phyloP scores from a whole-genome alignment of 2,329 filamentous ascomycete genomes.

The Chaetothyriales sp. region DNA sequence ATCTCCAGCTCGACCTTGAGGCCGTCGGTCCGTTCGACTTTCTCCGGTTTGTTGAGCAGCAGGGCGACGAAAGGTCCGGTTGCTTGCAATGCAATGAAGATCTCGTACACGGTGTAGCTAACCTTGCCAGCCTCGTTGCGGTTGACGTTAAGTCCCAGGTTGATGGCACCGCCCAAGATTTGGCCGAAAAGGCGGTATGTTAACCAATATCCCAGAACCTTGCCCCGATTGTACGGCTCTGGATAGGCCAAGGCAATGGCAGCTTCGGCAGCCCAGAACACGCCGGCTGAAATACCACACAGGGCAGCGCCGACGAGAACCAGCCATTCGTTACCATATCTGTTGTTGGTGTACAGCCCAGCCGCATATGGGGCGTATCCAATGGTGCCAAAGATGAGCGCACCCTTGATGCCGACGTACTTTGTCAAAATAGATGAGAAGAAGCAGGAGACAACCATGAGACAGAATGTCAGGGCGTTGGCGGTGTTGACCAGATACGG shows the following conservation, averaged over 20 bases:
- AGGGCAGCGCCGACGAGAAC: constrained; percentile 52
- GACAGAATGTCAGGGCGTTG: constrained; percentile 55
- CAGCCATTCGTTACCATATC: constrained; percentile 54
- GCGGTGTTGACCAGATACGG: constrained; percentile 55
- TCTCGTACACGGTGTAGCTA: constrained; percentile 51
- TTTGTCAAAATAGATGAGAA: constrained; percentile 49
- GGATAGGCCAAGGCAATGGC: constrained; percentile 60
- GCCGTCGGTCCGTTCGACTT: constrained; percentile 52
- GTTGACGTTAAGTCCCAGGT: constrained; percentile 49
- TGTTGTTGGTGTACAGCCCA: constrained; percentile 56
- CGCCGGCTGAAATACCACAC: constrained; percentile 54
- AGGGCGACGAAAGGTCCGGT: constrained; percentile 49
- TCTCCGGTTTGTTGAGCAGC: constrained; percentile 43
- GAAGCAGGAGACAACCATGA: constrained; percentile 58
- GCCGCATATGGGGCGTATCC: constrained; percentile 59
- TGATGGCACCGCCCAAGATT: constrained; percentile 57
- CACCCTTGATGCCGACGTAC: constrained; percentile 55
- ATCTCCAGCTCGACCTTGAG: constrained; percentile 46
- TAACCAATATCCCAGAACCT: constrained; percentile 54
- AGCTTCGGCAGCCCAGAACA: constrained; percentile 64
- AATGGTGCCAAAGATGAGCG: constrained; percentile 46
- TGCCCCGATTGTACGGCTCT: constrained; percentile 51
- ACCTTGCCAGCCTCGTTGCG: constrained; percentile 46
- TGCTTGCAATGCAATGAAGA: constrained; percentile 58
- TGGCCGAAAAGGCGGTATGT: constrained; percentile 47